Percentiles rank a stretch among this genome's conserved stretches.
Evolutionary conservation across 192 early-diverging fungal species (phyloP).

Genomic region (Podila epicladia): DNA sequence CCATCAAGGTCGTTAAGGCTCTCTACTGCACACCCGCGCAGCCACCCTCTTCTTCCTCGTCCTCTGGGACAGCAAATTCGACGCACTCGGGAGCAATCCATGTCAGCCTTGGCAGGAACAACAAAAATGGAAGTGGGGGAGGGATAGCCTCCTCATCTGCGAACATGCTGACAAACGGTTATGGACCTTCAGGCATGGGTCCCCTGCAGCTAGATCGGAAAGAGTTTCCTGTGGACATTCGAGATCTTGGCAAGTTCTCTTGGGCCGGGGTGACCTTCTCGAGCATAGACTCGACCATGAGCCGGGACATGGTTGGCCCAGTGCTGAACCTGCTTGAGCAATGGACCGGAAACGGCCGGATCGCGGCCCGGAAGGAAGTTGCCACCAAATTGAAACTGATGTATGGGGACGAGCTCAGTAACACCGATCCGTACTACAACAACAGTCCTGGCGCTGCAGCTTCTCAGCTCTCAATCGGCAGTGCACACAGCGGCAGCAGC

Average conservation of each 20-base stretch:
- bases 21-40: conserved; percentile 3
- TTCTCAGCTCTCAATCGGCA: neutral
- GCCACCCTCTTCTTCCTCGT: neutral
- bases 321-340: conserved; percentile 35
- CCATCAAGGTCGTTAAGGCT: conserved; percentile 22
- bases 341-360: conserved; percentile 23
- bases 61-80: neutral
- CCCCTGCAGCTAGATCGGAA: neutral
- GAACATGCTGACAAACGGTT: neutral
- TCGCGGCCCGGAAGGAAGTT: conserved; percentile 18
- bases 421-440: neutral
- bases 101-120: too few species aligned
- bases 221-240: conserved; percentile 18
- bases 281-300: neutral
- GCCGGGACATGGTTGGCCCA: conserved; percentile 37
- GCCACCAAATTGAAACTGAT: conserved; percentile 32
- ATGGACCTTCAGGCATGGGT: too few species aligned
- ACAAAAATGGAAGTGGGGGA: too few species aligned
- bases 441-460: neutral
- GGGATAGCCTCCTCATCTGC: neutral
- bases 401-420: neutral
- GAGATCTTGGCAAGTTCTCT: conserved; percentile 33
- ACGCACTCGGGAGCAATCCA: neutral
- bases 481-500: neutral
- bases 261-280: conserved; percentile 35